Evolutionary conservation across 345 rosid species (phyloP).

Genomic region (Pistacia integerrima): DNA sequence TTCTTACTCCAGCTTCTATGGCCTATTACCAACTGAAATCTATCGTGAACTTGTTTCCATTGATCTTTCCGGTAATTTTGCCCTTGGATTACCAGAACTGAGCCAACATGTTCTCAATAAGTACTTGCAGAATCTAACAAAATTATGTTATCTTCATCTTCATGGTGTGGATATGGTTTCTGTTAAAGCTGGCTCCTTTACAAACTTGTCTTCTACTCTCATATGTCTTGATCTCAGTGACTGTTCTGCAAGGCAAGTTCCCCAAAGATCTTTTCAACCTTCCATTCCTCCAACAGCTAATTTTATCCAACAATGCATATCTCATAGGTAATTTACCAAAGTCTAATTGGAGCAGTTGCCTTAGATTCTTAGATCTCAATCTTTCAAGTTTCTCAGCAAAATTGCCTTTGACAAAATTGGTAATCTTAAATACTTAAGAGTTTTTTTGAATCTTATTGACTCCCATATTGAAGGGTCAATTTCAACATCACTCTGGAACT

Average conservation of each 20-base stretch:
- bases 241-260: conserved; percentile 4
- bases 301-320: rapidly evolving
- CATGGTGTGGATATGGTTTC: not conserved
- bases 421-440: not conserved
- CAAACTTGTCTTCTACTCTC: conserved; percentile 22
- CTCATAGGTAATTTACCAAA: not conserved
- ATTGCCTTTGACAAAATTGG: not conserved
- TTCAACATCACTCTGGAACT: not conserved
- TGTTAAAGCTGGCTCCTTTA: not conserved
- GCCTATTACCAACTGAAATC: not conserved
- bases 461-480: not conserved
- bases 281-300: not conserved
- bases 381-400: not conserved
- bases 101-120: not conserved
- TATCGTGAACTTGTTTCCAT: conserved; percentile 19
- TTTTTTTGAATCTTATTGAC: not conserved
- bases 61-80: conserved; percentile 8
- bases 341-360: not conserved
- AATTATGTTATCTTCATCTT: conserved; percentile 10
- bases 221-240: not conserved
- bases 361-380: not conserved
- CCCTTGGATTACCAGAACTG: not conserved
- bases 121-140: conserved; percentile 13
- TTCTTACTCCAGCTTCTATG: not conserved
- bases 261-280: conserved; percentile 14